Evolutionary conservation across 1,284 basidiomycete species (phyloP).

Genomic region (Tilletia walkeri): DNA sequence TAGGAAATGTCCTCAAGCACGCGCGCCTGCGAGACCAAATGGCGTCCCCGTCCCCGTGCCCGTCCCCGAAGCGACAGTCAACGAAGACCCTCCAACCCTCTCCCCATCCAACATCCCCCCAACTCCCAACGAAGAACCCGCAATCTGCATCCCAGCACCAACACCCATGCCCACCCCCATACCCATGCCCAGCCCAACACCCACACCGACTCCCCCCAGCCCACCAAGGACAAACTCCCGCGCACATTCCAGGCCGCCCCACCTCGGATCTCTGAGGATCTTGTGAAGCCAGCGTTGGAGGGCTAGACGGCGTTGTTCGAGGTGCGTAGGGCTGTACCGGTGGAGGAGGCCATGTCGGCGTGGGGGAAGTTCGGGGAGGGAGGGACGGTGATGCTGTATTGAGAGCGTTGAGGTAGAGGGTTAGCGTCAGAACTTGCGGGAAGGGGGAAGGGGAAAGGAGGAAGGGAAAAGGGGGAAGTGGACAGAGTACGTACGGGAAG

Average conservation of each 20-base stretch:
- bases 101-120: too few relatives aligned
- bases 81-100: too few relatives aligned
- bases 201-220: neutral
- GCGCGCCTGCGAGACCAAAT: too few relatives aligned
- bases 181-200: neutral
- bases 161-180: neutral
- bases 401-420: neutral
- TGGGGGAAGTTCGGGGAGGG: conserved; percentile 31
- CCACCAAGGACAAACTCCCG: conserved; percentile 13
- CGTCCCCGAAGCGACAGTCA: too few relatives aligned
- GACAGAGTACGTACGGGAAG: conserved; percentile 8
- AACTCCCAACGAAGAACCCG: too few relatives aligned
- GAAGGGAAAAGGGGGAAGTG: conserved; percentile 26
- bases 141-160: neutral
- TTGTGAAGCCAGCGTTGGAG: conserved; percentile 45
- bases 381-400: neutral
- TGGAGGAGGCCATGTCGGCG: conserved; percentile 36
- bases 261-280: conserved; percentile 38
- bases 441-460: conserved; percentile 25
- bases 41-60: too few relatives aligned
- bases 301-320: conserved; percentile 41
- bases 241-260: conserved; percentile 26
- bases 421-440: neutral
- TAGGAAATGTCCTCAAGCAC: too few relatives aligned
- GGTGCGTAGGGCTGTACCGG: conserved; percentile 41